phyloP scores from a whole-genome alignment of 176 grass and related monocot species.

The Luzula sylvatica region DNA sequence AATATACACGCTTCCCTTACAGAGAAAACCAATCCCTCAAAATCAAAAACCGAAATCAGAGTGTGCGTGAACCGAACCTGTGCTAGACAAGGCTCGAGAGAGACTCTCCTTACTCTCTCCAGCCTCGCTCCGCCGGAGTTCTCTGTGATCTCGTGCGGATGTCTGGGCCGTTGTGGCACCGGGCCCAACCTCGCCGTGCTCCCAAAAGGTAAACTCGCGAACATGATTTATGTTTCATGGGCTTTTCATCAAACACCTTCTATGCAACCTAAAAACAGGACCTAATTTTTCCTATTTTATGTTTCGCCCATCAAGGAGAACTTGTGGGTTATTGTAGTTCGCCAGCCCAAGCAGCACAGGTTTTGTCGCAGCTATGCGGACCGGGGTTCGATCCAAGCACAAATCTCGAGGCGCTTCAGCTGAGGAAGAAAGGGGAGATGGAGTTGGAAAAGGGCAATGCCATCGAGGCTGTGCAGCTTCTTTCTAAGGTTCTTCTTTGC shows the following conservation, averaged over 20 bases:
- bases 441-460: constrained; percentile 37
- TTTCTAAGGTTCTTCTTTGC: constrained; percentile 40
- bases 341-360: constrained; percentile 34
- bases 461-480: constrained; percentile 50
- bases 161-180: constrained; percentile 68
- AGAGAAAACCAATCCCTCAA: constrained; percentile 1
- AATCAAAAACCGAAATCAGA: constrained; percentile 28
- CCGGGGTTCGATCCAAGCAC: constrained; percentile 33
- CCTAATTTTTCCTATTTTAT: too few species aligned
- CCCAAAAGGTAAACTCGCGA: constrained; percentile 15
- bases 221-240: constrained; percentile 3
- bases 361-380: constrained; percentile 43
- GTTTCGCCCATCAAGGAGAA: constrained; percentile 18
- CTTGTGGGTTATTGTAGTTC: constrained; percentile 58
- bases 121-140: constrained; percentile 44
- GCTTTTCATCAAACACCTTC: too few species aligned
- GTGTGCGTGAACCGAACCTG: constrained; percentile 92
- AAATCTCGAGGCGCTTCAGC: constrained; percentile 43
- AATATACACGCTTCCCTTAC: constrained; percentile 4
- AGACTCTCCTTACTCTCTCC: constrained; percentile 46
- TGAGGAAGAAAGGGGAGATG: constrained; percentile 47
- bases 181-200: constrained; percentile 55
- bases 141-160: constrained; percentile 57
- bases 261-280: not conserved
- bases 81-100: constrained; percentile 63